phyloP scores from a whole-genome alignment of 2,329 filamentous ascomycete genomes.

The Macroventuria anomochaeta region DNA sequence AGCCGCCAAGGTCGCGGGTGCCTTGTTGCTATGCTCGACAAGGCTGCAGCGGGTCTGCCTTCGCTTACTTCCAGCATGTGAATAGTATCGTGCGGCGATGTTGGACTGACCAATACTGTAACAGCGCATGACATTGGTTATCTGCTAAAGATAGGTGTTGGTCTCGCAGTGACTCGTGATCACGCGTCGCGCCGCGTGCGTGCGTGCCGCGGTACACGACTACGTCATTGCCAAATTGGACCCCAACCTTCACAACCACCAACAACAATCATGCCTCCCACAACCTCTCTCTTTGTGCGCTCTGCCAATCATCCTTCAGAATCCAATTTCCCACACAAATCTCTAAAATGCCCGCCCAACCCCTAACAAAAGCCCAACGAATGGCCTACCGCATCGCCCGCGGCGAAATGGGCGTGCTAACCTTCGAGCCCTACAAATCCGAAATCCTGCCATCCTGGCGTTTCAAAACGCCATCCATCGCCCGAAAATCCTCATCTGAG shows the following conservation, averaged over 20 bases:
- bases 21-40: not conserved
- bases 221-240: conserved; percentile 23
- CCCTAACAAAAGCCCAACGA: conserved; percentile 44
- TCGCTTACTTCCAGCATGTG: no score
- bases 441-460: conserved; percentile 65
- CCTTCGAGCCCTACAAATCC: conserved; percentile 69
- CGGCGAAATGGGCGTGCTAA: conserved; percentile 67
- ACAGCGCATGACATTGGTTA: no score
- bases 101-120: no score
- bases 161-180: conserved; percentile 19
- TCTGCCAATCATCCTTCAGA: no score
- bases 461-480: conserved; percentile 62
- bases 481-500: conserved; percentile 56
- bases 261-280: not conserved
- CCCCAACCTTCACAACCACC: not conserved
- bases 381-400: conserved; percentile 65
- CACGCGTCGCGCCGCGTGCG: conserved; percentile 20
- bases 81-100: no score
- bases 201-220: conserved; percentile 22
- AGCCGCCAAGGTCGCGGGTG: not conserved
- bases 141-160: no score
- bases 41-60: not conserved
- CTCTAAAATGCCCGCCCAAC: conserved; percentile 16
- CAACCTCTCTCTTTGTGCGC: no score
- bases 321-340: not conserved